Base-by-base conservation (phyloP, 176 grass and related monocot genomes). In the Avena sativa region DNA sequence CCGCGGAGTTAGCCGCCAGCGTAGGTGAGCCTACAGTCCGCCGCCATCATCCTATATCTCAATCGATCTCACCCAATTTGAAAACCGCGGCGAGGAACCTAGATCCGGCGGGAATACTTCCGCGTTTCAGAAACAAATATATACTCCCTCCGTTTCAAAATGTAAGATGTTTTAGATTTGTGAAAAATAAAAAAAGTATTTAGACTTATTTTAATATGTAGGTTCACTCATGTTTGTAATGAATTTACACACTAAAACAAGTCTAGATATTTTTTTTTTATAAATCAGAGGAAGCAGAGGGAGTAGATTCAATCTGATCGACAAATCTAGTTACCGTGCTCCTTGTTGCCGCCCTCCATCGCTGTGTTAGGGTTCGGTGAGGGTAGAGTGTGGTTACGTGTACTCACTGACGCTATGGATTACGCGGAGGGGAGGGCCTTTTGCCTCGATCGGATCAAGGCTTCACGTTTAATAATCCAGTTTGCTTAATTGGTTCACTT, bases 401-500 rank as follows among this genome's bases (percentile, higher is more conserved):
- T 36, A 36, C 36, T 36, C 36, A 36, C 36, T 36, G 3, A 1
- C 28, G 28, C 28, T 28, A 1, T 28, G 28, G 28, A 28, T 28
- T 28, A 28, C 28, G 28, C 28, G 28, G 28, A 28, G 28, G 28
- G 64, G 30, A 38, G 65, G 6, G 14, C 63, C 26, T 67, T 67
- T 34, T 3, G 0, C 62, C 62, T 66, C 64, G 64, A 28, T 28
- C 28, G 28, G 64, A 67, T 34, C 64, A 14, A 34, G 64, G 64
- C 30, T 68, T 36, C 66, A 70, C 7, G 7, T 28, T 70, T 8
- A 15, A 15, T 70, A 40, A 70, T 70, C 67, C 36, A 43, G 67
- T 15, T 71, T 71, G 67, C 67, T 71, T 43, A 71, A 71, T 44
- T 71, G 16, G 8, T 62, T 62, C n/a, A 62, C 19, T 62, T 62